Percentiles rank a stretch among this genome's conserved stretches.
phyloP scores from a whole-genome alignment of 805 yeast genomes.

The Myxozyma geophila region DNA sequence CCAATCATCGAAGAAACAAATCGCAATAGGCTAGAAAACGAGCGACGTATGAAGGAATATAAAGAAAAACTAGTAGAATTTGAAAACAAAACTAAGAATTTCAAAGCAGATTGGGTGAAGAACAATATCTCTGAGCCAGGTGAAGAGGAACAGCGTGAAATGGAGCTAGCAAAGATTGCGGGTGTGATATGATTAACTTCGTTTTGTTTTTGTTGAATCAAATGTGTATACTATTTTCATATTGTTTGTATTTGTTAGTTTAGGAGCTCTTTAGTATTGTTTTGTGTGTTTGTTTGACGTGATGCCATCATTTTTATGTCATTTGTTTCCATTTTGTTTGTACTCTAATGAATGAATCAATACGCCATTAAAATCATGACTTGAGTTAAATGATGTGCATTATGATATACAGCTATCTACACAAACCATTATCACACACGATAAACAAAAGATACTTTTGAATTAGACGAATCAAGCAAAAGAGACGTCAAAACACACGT shows the following conservation, averaged over 20 bases:
- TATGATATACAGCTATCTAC: too few relatives aligned
- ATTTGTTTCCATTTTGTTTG: neutral
- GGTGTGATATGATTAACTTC: conserved; percentile 7
- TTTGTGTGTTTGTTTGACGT: neutral
- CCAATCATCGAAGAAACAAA: conserved; percentile 39
- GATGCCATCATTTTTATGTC: neutral
- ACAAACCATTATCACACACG: too few relatives aligned
- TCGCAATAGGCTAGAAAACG: conserved; percentile 35
- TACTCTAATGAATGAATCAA: neutral
- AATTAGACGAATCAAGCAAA: too few relatives aligned
- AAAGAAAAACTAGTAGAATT: conserved; percentile 41
- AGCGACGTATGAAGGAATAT: conserved; percentile 24
- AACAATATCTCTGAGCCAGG: conserved; percentile 44
- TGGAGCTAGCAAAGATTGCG: conserved; percentile 20
- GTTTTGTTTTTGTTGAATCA: neutral
- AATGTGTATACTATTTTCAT: neutral
- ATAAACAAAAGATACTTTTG: too few relatives aligned
- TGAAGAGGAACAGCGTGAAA: conserved; percentile 39
- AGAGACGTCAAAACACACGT: too few relatives aligned
- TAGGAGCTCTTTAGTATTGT: neutral
- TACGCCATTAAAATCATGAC: too few relatives aligned
- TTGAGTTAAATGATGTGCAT: too few relatives aligned
- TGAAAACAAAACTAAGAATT: conserved; percentile 47
- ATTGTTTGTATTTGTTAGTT: neutral
- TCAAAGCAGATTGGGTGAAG: conserved; percentile 47